Percentiles rank a stretch among this genome's conserved stretches.
phyloP scores from a whole-genome alignment of 1,284 basidiomycete species.

The Vanrija pseudolonga region DNA sequence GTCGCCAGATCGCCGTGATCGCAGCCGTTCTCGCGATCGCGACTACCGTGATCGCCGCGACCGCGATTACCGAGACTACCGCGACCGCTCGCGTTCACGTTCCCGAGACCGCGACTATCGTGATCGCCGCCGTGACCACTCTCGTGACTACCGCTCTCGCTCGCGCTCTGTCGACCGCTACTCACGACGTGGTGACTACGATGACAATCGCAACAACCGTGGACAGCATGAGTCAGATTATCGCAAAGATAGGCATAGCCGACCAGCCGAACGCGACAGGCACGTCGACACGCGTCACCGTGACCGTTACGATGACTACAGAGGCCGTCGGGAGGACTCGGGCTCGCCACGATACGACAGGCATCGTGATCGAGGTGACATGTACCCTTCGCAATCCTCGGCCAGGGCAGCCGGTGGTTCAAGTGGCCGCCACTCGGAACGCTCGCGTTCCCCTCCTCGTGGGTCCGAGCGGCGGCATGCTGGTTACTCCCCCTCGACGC shows the following conservation, averaged over 20 bases:
- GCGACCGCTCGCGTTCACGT: conserved; percentile 4
- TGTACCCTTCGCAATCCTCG: background rate
- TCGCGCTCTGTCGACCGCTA: background rate
- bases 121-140: background rate
- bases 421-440: background rate
- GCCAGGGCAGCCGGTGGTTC: background rate
- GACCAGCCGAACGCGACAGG: background rate
- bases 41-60: conserved; percentile 5
- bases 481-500: background rate
- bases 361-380: background rate
- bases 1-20: background rate
- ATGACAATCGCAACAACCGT: background rate
- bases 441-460: conserved; percentile 2
- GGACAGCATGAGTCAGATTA: background rate
- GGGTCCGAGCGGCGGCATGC: too few relatives aligned
- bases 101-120: conserved; percentile 1
- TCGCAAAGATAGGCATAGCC: background rate
- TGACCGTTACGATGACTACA: conserved; percentile 6
- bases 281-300: background rate
- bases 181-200: background rate
- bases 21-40: background rate
- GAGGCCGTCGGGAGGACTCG: background rate
- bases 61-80: background rate
- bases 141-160: too few relatives aligned
- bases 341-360: background rate